Base-by-base conservation (phyloP, 2,329 filamentous ascomycete species). In the Fusarium decemcellulare region DNA sequence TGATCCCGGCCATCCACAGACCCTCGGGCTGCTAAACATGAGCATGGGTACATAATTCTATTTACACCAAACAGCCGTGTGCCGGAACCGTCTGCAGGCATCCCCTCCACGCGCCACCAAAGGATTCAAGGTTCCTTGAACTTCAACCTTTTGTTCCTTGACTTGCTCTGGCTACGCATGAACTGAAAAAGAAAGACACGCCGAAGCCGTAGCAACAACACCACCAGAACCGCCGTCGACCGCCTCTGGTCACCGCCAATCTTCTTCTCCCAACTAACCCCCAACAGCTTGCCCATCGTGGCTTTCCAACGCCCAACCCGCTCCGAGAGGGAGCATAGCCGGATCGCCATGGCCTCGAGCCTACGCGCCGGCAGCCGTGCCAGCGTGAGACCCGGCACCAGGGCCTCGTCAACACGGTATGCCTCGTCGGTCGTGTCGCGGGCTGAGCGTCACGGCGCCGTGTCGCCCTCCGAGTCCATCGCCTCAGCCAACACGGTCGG, bases 391-490 rank as follows among this genome's bases (percentile, higher is more conserved):
- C 60, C 65, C 11, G 69, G 65, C 46, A 67, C 60, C 50, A 67
- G 72, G 58, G 63, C 68, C n/a, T 74, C 76, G 43, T 61, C 75
- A 12, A 61, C 68, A 48, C 72, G 77, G 60, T 68, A 77, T 53
- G 65, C 64, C 36, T 66, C 75, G 36, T 63, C 61, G 5, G 32
- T 73, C 50, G 67, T 68, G 53, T 67, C 73, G 32, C 67, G 71
- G 15, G 44, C 55, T 15, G 74, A 76, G n/a, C 74, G 77, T 46
- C 68, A 66, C 44, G 81, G 83, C 48, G 84, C 91, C 30, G 81
- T 86, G 12, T 95, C 95, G 6, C 93, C 94, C 6, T 88, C 92
- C 63, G 89, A 90, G 47, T 93, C 92, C 8, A 77, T 93, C 23
- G 73, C 75, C 51, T 85, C 87, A 55, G 92, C 92, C 5, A 81